phyloP scores from a whole-genome alignment of 2,329 filamentous ascomycete genomes.

The Kalmusia sp. region DNA sequence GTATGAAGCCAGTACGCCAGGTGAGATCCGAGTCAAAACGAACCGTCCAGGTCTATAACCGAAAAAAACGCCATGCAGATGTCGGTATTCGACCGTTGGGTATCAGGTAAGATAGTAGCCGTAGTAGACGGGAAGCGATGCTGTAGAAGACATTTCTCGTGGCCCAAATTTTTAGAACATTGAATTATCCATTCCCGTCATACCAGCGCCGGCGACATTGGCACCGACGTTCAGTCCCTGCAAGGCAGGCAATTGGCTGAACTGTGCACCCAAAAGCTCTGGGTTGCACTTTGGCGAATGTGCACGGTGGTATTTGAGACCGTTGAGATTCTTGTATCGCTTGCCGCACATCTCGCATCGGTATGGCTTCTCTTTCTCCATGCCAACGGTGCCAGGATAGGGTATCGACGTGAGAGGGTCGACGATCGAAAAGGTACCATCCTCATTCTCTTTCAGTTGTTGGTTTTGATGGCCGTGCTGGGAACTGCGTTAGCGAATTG shows the following conservation, averaged over 20 bases:
- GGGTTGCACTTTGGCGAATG: constrained; percentile 90
- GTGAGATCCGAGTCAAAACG: constrained; percentile 14
- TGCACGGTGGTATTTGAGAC: constrained; percentile 83
- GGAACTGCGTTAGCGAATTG: constrained; percentile 26
- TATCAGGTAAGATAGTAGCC: constrained; percentile 30
- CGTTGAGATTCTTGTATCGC: constrained; percentile 98
- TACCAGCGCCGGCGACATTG: constrained; percentile 60
- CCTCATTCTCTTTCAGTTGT: constrained; percentile 93
- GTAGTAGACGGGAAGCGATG: constrained; percentile 15
- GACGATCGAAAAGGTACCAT: constrained; percentile 97
- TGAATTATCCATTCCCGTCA: constrained; percentile 64
- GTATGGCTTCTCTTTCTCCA: constrained; percentile 99
- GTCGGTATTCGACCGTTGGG: constrained; percentile 25
- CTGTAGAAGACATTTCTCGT: constrained; percentile 9
- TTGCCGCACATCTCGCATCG: constrained; percentile 97
- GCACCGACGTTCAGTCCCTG: constrained; percentile 42
- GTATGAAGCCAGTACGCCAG: constrained; percentile 18
- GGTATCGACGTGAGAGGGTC: constrained; percentile 94
- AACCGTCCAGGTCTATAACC: constrained; percentile 22
- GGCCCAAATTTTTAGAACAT: constrained; percentile 47
- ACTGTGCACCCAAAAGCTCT: constrained; percentile 59
- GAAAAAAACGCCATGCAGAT: constrained; percentile 28
- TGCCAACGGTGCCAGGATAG: constrained; percentile 95
- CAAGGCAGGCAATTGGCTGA: constrained; percentile 20
- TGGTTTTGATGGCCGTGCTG: constrained; percentile 95